Conservation (phyloP, 169 alveolate genomes). For the Cryptosporidium ubiquitum region DNA sequence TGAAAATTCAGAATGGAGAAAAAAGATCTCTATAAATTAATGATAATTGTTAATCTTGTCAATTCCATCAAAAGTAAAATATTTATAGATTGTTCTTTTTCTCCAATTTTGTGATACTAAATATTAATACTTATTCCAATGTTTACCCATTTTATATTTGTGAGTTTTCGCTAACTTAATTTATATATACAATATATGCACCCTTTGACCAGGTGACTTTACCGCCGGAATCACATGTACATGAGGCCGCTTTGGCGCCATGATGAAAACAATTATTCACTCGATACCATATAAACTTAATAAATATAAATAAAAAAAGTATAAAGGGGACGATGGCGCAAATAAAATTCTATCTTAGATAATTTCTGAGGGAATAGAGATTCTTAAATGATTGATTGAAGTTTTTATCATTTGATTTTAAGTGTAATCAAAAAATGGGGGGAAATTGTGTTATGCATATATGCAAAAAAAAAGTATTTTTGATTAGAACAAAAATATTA, state of each 20-base stretch:
- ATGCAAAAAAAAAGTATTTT: background rate
- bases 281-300: conserved; percentile 1
- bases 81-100: background rate
- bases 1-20: background rate
- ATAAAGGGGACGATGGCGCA: background rate
- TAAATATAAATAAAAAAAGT: background rate
- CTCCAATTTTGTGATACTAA: background rate
- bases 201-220: conserved; percentile 54
- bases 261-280: background rate
- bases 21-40: background rate
- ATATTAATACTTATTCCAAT: background rate
- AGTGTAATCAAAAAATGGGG: background rate
- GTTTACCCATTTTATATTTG: background rate
- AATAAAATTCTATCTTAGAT: background rate
- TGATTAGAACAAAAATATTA: background rate
- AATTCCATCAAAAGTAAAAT: no score
- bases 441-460: background rate
- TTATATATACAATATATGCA: background rate
- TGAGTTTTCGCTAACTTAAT: background rate
- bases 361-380: background rate
- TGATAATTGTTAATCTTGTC: no score
- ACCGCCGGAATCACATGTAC: conserved; percentile 11
- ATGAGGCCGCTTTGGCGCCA: conserved; percentile 7
- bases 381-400: background rate
- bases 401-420: background rate